Conservation (phyloP, 306 rosid species). For the Vicia faba region DNA sequence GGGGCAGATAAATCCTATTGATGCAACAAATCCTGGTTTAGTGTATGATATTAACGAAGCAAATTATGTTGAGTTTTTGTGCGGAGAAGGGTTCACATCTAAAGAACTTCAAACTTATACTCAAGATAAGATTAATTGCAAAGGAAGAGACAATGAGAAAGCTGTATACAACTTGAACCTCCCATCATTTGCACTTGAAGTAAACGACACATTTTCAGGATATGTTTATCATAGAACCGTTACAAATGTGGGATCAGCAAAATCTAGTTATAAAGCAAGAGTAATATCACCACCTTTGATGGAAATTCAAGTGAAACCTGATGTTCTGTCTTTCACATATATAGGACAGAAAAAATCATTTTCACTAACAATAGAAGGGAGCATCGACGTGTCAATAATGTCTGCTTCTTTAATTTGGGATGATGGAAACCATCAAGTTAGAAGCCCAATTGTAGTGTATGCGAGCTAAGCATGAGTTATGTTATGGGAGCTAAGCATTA, state of each 20-base stretch:
- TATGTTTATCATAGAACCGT: constrained; percentile 20
- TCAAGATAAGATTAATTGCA: constrained; percentile 10
- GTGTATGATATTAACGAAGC: constrained; percentile 39
- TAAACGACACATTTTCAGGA: not conserved
- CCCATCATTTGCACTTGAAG: constrained; percentile 49
- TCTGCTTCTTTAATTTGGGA: constrained; percentile 45
- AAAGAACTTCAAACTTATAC: constrained; percentile 10
- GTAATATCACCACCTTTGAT: constrained; percentile 17
- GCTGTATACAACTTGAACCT: constrained; percentile 43
- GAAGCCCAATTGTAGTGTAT: constrained; percentile 42
- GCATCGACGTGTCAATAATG: not conserved
- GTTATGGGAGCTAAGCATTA: no score
- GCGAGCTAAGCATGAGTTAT: not conserved
- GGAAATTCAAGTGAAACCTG: constrained; percentile 40
- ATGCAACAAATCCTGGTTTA: constrained; percentile 51
- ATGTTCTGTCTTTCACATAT: constrained; percentile 34
- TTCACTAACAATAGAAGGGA: constrained; percentile 34
- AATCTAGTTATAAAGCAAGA: constrained; percentile 22
- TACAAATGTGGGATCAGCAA: constrained; percentile 26
- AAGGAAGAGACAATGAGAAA: not conserved
- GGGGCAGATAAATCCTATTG: constrained; percentile 48
- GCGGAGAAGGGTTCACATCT: constrained; percentile 43
- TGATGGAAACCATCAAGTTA: constrained; percentile 42
- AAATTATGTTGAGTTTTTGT: constrained; percentile 45
- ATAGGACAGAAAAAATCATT: constrained; percentile 38